Conservation (phyloP, 2,329 filamentous ascomycete species). For the Fusarium clavum region DNA sequence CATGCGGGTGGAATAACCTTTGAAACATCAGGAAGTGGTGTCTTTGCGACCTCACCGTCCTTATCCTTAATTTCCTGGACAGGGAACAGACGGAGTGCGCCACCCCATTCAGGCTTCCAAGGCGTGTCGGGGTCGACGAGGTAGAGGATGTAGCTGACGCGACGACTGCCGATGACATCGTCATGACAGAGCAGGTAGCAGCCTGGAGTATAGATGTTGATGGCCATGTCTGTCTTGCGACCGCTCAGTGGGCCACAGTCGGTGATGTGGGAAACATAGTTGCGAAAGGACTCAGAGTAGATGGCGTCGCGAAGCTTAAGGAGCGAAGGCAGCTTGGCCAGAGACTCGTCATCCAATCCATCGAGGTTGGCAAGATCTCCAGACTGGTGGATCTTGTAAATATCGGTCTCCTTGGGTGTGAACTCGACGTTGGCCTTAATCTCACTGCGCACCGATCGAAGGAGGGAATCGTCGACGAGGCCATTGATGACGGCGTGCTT, state of each 20-base stretch:
- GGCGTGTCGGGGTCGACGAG: slow-evolving; percentile 90
- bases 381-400: slow-evolving; percentile 99
- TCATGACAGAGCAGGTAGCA: slow-evolving; percentile 97
- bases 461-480: slow-evolving; percentile 82
- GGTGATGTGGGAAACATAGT: slow-evolving; percentile 89
- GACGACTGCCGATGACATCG: slow-evolving; percentile 96
- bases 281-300: slow-evolving; percentile 89
- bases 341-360: slow-evolving; percentile 86
- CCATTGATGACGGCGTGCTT: slow-evolving; percentile 90
- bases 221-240: slow-evolving; percentile 97
- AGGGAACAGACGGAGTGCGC: slow-evolving; percentile 89
- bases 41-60: slow-evolving; percentile 79
- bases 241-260: slow-evolving; percentile 88
- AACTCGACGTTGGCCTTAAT: slow-evolving; percentile 93
- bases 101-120: slow-evolving; percentile 94
- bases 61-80: slow-evolving; percentile 68
- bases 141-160: slow-evolving; percentile 97
- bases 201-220: slow-evolving; percentile 97
- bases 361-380: slow-evolving; percentile 97
- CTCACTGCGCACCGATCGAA: slow-evolving; percentile 88
- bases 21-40: slow-evolving; percentile 80
- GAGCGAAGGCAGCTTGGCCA: slow-evolving; percentile 89
- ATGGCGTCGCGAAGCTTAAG: slow-evolving; percentile 91
- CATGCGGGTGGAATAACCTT: slow-evolving; percentile 93
- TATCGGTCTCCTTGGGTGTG: slow-evolving; percentile 98